Percentiles rank a stretch among this genome's conserved stretches.
These are phyloP conservation scores for Russula ochroleuca DNA, from an alignment of 768 basidiomycete species.

Conservation along the genomic window DNA sequence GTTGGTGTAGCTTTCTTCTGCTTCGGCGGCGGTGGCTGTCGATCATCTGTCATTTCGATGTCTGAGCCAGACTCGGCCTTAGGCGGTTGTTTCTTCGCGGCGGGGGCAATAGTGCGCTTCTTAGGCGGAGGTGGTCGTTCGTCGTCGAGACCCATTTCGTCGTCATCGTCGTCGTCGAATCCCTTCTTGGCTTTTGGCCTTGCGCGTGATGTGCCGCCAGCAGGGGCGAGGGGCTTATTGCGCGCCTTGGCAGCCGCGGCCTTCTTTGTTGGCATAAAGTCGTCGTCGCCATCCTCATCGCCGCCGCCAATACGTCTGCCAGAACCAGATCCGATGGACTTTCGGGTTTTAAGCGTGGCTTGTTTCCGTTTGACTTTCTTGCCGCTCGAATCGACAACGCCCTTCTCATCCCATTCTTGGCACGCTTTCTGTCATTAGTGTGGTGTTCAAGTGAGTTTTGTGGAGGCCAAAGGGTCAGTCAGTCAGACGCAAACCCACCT, in stretches of 20 bases:
- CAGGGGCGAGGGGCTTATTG: conserved; percentile 32
- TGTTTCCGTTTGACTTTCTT: conserved; percentile 58
- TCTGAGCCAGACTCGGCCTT: conserved; percentile 35
- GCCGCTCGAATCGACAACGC: conserved; percentile 43
- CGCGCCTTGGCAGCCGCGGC: conserved; percentile 38
- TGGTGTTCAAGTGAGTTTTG: neutral
- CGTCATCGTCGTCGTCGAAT: conserved; percentile 29
- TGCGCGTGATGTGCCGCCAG: conserved; percentile 30
- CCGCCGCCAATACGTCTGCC: conserved; percentile 36
- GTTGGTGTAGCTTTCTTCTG: conserved; percentile 8
- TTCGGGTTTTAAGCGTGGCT: conserved; percentile 49
- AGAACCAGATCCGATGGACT: conserved; percentile 39
- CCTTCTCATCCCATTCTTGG: conserved; percentile 44
- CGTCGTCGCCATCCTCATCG: conserved; percentile 46
- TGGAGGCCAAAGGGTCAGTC: neutral
- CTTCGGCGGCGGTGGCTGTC: conserved; percentile 29
- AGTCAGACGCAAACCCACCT: conserved; percentile 46
- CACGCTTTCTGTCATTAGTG: conserved; percentile 36
- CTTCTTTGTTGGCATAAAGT: conserved; percentile 49
- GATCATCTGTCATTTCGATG: conserved; percentile 31
- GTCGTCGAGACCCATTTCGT: conserved; percentile 17
- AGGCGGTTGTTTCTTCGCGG: conserved; percentile 30
- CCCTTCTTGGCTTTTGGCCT: conserved; percentile 41
- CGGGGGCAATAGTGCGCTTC: conserved; percentile 30
- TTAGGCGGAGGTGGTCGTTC: conserved; percentile 22